A percentile compares a stretch with the other conserved stretches of the same genome.
These are phyloP conservation scores for Phycomyces blakesleeanus DNA, from an alignment of 192 early-diverging fungal genomes.

Conservation along the genomic window DNA sequence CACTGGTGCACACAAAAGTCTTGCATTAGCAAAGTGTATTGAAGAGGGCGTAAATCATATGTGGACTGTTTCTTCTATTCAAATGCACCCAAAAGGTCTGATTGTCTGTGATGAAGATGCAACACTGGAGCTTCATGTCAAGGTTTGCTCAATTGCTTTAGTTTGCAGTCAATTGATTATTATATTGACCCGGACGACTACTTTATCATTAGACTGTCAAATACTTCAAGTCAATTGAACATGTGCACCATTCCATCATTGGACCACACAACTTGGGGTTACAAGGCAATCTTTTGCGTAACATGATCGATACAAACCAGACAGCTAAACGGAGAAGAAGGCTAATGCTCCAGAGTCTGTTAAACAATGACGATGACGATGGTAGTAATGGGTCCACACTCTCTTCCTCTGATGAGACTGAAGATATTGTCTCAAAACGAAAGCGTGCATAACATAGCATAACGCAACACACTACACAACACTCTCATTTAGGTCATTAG, in stretches of 20 bases:
- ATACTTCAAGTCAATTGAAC: slow-evolving; percentile 86
- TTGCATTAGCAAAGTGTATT: slow-evolving; percentile 30
- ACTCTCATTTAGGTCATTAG: too few species aligned
- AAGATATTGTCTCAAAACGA: background rate
- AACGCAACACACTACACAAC: too few species aligned
- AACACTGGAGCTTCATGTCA: slow-evolving; percentile 84
- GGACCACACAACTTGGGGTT: slow-evolving; percentile 69
- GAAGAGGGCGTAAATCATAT: slow-evolving; percentile 81
- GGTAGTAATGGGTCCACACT: background rate
- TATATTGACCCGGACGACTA: too few species aligned
- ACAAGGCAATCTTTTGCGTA: slow-evolving; percentile 48
- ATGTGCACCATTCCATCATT: slow-evolving; percentile 73
- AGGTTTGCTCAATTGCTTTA: slow-evolving; percentile 29
- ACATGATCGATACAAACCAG: slow-evolving; percentile 32
- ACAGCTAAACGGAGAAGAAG: slow-evolving; percentile 24
- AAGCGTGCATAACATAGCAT: background rate
- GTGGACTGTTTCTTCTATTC: slow-evolving; percentile 87
- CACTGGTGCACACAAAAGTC: slow-evolving; percentile 78
- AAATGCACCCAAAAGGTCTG: slow-evolving; percentile 77
- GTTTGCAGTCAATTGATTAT: background rate
- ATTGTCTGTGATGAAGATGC: slow-evolving; percentile 89
- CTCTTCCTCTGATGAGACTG: background rate
- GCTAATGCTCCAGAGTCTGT: slow-evolving; percentile 29
- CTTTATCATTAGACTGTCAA: slow-evolving; percentile 69
- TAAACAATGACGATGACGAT: slow-evolving; percentile 23